Base-by-base conservation (phyloP, 2,329 filamentous ascomycete species). In the Alternaria sp. region DNA sequence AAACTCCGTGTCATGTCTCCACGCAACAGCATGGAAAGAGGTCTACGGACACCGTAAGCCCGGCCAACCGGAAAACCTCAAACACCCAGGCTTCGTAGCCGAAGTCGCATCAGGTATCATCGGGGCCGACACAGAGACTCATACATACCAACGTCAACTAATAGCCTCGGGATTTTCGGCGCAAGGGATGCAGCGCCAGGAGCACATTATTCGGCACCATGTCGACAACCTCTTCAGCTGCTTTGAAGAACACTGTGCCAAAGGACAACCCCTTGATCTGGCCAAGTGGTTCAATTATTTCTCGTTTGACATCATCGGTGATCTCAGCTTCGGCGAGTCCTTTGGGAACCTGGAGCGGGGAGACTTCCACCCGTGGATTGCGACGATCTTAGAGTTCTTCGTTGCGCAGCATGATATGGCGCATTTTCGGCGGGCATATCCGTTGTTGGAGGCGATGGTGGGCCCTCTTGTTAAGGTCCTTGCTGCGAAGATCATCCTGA, bases 321-420 rank as follows among this genome's bases (percentile, higher is more conserved):
- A 82, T 62, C 75, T 86, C 39, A 82, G 83, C 0, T 85, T 86
- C 63, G 84, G 84, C 0, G 79, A 81, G 7, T 77, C 82, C 0
- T 85, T 70, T 56, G 70, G 65, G 2, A 67, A 67, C 22, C 28
- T 71, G 18, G 54, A 57, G 9, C 26, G 52, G n/a, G 56, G 57
- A 30, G 59, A 59, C 11, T 71, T 68, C 41, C 63, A 61, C 8
- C 66, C 64, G 26, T 70, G 68, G 68, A 59, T 70, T 6, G 58
- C 64, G 5, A 56, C 65, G 3, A 69, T 67, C n/a, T 56, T 61
- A 12, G 56, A 65, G n/a, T 58, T 69, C 26, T 67, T 62, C 7
- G 38, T 56, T 18, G 64, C 65, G 14, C 53, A 56, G 6, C 53
- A 56, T 32, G 53, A 56, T 11, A 49, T 56, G 53, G 53, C 53